phyloP scores from a whole-genome alignment of 1,284 basidiomycete genomes.

The Paramarasmius palmivorus region DNA sequence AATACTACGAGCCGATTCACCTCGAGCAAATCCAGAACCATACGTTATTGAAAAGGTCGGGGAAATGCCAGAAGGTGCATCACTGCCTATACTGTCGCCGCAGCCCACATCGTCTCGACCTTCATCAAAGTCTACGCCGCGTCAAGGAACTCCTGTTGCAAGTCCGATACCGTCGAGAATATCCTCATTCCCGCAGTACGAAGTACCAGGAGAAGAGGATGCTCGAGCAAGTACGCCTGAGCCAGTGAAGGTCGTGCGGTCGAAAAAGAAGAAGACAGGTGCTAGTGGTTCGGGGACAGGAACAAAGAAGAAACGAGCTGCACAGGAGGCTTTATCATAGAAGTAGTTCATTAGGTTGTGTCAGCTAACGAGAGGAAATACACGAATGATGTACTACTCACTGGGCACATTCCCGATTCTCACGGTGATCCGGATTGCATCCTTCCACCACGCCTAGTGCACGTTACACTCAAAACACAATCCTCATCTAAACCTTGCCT shows the following conservation, averaged over 20 bases:
- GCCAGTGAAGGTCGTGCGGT: conserved; percentile 71
- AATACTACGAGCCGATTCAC: conserved; percentile 37
- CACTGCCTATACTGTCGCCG: conserved; percentile 22
- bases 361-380: too few species aligned
- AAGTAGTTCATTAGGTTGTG: too few species aligned
- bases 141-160: conserved; percentile 26
- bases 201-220: conserved; percentile 44
- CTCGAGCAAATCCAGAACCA: conserved; percentile 30
- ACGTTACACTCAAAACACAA: too few species aligned
- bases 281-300: conserved; percentile 31
- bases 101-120: conserved; percentile 18
- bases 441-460: too few species aligned
- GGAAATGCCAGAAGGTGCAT: conserved; percentile 79
- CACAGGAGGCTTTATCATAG: conserved; percentile 20
- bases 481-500: too few species aligned
- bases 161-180: conserved; percentile 37
- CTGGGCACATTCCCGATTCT: too few species aligned
- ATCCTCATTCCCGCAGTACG: conserved; percentile 63
- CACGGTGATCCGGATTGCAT: too few species aligned
- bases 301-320: conserved; percentile 58
- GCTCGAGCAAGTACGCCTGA: conserved; percentile 61
- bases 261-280: conserved; percentile 62
- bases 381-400: too few species aligned
- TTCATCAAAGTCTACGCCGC: conserved; percentile 18
- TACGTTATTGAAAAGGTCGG: conserved; percentile 78